Conservation (phyloP, 2,329 filamentous ascomycete genomes). For the Colletotrichum scovillei region DNA sequence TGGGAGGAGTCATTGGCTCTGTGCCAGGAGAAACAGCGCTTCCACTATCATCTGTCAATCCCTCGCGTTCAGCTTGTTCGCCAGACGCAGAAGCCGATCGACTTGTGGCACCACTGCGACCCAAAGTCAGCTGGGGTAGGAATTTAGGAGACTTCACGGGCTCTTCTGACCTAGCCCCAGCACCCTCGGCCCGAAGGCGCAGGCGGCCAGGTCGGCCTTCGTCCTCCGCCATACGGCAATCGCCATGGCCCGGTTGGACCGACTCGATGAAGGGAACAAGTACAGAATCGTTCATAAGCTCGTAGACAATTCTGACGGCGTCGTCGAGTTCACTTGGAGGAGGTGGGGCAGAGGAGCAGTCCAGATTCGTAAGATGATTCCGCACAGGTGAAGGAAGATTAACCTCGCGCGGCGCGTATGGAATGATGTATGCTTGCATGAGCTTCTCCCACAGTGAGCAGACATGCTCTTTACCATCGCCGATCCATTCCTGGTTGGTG, state of each 20-base stretch:
- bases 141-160: conserved; percentile 58
- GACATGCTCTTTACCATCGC: conserved; percentile 71
- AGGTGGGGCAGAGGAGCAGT: conserved; percentile 70
- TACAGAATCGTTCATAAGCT: conserved; percentile 97
- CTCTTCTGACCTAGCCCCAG: conserved; percentile 48
- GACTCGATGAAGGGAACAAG: conserved; percentile 90
- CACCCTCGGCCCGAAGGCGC: conserved; percentile 52
- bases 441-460: conserved; percentile 88
- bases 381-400: conserved; percentile 90
- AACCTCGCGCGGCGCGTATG: conserved; percentile 86
- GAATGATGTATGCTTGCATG: conserved; percentile 89
- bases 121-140: conserved; percentile 54
- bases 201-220: conserved; percentile 52
- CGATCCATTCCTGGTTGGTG: conserved; percentile 53
- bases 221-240: conserved; percentile 50
- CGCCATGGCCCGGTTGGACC: conserved; percentile 52
- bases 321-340: conserved; percentile 81
- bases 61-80: conserved; percentile 60
- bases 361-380: conserved; percentile 78
- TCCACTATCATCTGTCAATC: conserved; percentile 73
- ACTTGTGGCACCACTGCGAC: conserved; percentile 48
- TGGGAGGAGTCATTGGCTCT: conserved; percentile 80
- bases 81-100: conserved; percentile 58
- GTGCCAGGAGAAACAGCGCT: conserved; percentile 67
- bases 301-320: conserved; percentile 89